Evolutionary conservation across 2,329 filamentous ascomycete species (phyloP).

Genomic region (Aspergillus thermomutatus): DNA sequence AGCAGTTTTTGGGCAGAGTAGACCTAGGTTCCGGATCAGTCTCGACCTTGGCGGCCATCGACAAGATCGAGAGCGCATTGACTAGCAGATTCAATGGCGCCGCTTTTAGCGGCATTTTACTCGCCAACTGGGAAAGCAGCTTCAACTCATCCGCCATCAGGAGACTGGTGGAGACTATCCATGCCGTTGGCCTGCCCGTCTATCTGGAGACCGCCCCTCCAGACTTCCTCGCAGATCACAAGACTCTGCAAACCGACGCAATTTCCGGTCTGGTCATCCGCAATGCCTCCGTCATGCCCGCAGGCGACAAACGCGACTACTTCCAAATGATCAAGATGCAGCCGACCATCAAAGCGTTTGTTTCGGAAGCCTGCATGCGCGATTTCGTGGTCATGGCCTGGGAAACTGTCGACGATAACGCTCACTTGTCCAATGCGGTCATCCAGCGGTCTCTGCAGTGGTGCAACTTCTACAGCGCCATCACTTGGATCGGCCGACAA

Average conservation of each 20-base stretch:
- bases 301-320: conserved; percentile 44
- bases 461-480: conserved; percentile 46
- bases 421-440: conserved; percentile 39
- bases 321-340: conserved; percentile 43
- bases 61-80: conserved; percentile 29
- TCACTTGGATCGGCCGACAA: conserved; percentile 43
- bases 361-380: conserved; percentile 44
- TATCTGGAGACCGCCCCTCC: conserved; percentile 44
- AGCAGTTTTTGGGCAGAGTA: conserved; percentile 32
- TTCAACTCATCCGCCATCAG: conserved; percentile 28
- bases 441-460: conserved; percentile 44
- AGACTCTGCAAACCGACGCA: conserved; percentile 30
- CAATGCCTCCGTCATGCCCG: conserved; percentile 41
- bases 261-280: conserved; percentile 40
- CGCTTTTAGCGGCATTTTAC: conserved; percentile 39
- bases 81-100: conserved; percentile 22
- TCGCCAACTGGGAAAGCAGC: conserved; percentile 41
- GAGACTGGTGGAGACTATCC: conserved; percentile 32
- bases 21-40: conserved; percentile 24
- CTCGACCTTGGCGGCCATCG: conserved; percentile 22
- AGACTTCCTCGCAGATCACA: conserved; percentile 37
- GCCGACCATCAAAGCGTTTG: conserved; percentile 44
- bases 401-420: conserved; percentile 44
- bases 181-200: conserved; percentile 36
- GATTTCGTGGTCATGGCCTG: conserved; percentile 44